Base-by-base conservation (phyloP, 1,139 yeast genomes). In the Taiozyma sp. region DNA sequence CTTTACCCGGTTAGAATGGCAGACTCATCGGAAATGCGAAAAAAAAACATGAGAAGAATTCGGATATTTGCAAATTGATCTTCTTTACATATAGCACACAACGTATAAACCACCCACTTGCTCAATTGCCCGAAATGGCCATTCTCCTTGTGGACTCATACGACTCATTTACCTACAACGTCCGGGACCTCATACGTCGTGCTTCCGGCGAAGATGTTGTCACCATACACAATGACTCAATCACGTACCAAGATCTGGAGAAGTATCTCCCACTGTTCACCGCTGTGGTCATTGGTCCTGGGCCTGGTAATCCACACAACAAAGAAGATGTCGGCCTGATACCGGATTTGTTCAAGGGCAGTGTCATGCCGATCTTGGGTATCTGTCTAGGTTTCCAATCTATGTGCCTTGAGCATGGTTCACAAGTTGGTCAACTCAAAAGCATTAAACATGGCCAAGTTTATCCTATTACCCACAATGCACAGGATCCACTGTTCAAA, bases 361-460 rank as follows among this genome's bases (percentile, higher is more conserved):
- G 56, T n/a, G 43, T 39, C 0, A 69, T 87, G 1, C 98, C 99
- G 0, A 77, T 91, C 0, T 70, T 95, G 48, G 99, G 99, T 0
- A 87, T 95, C 8, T 95, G 99, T 63, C 72, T 95, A 19, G 99
- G 99, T 0, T 89, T 91, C 65, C 99, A 95, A 65, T 79, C 90
- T 45, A 69, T 95, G 60, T 88, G 96, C 60, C 70, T 76, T 44
- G 79, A 79, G n/a, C 76, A 76, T 61, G 96, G 92, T 10, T 81
- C 81, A 50, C 55, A 66, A 6, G 80, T 92, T 4, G 66, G 65
- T 22, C 75, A 80, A 50, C 72, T 91, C 51, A 66, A 70, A 1
- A 70, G 76, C 4, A 85, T 92, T 13, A 82, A 83, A 56, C 99
- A 95, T 64, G 99, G 99, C 4, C 97, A 91, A 63, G 79, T 88